Evolutionary conservation across 148 eudicot genomes (phyloP).

Genomic region (Spergularia marina): DNA sequence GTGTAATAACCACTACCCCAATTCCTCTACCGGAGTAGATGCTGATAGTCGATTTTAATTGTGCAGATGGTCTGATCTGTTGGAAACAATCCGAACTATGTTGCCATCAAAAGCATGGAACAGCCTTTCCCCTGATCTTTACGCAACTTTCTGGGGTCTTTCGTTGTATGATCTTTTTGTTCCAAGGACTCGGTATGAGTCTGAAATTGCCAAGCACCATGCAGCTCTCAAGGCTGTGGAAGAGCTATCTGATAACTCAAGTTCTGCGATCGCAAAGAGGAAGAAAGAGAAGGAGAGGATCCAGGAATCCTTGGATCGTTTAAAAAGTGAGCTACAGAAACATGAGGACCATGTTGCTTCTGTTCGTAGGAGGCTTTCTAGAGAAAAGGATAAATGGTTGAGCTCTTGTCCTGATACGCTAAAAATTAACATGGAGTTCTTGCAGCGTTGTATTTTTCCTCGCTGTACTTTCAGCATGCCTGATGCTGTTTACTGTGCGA

Average conservation of each 20-base stretch:
- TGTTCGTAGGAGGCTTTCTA: slow-evolving; percentile 81
- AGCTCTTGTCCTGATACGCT: slow-evolving; percentile 96
- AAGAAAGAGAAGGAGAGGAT: slow-evolving; percentile 97
- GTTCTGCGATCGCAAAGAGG: slow-evolving; percentile 92
- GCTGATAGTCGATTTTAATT: slow-evolving; percentile 8
- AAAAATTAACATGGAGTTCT: slow-evolving; percentile 96
- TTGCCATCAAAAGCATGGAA: slow-evolving; percentile 96
- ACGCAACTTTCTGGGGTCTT: slow-evolving; percentile 98
- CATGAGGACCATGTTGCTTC: slow-evolving; percentile 89
- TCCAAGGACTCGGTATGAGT: slow-evolving; percentile 88
- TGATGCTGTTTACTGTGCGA: slow-evolving; percentile 94
- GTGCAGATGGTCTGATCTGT: slow-evolving; percentile 91
- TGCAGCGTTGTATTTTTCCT: slow-evolving; percentile 97
- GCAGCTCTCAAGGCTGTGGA: slow-evolving; percentile 88
- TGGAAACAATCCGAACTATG: slow-evolving; percentile 72
- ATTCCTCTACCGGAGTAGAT: not conserved
- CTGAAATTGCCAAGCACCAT: slow-evolving; percentile 88
- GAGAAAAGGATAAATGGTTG: slow-evolving; percentile 90
- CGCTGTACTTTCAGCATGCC: slow-evolving; percentile 98
- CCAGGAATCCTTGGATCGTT: slow-evolving; percentile 90
- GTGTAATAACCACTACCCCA: too few relatives aligned
- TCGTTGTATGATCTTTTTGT: slow-evolving; percentile 93
- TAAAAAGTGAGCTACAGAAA: slow-evolving; percentile 68
- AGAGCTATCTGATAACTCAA: slow-evolving; percentile 92
- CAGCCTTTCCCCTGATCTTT: slow-evolving; percentile 94